Conservation (phyloP, 75 land plant species). For the Adiantum capillusveneris region DNA sequence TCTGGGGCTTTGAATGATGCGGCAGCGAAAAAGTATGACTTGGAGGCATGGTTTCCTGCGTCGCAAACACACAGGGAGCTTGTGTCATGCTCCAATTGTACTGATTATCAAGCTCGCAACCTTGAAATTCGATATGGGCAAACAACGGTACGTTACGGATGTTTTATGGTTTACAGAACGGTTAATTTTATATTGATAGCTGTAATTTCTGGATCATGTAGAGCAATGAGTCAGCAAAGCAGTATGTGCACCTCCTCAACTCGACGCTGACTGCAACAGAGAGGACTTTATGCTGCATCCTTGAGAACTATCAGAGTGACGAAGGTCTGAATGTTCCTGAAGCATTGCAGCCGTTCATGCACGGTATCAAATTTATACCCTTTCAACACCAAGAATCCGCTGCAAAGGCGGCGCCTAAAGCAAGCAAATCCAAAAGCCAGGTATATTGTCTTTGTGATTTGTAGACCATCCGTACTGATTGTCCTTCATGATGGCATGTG, state of each 20-base stretch:
- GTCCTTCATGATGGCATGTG: too few relatives aligned
- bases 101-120: constrained; percentile 82
- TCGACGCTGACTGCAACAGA: constrained; percentile 95
- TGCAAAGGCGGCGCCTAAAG: constrained; percentile 14
- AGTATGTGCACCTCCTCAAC: constrained; percentile 77
- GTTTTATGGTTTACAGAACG: not conserved
- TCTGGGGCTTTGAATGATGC: constrained; percentile 96
- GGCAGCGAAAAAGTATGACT: constrained; percentile 94
- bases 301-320: constrained; percentile 84
- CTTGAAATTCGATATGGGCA: constrained; percentile 90
- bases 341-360: constrained; percentile 60
- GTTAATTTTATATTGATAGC: not conserved
- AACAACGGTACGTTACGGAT: constrained; percentile 48
- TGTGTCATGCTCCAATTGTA: constrained; percentile 95
- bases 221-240: constrained; percentile 78
- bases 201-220: constrained; percentile 18
- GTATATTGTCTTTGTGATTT: too few relatives aligned
- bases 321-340: constrained; percentile 76
- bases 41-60: constrained; percentile 97
- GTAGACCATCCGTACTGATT: too few relatives aligned
- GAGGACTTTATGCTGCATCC: constrained; percentile 85
- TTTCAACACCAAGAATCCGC: constrained; percentile 25
- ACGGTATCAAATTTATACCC: constrained; percentile 60
- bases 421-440: constrained; percentile 16
- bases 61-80: constrained; percentile 90